These are phyloP conservation scores for Myriosclerotinia duriaeana DNA, from an alignment of 2,329 filamentous ascomycete genomes.

Conservation along the genomic window DNA sequence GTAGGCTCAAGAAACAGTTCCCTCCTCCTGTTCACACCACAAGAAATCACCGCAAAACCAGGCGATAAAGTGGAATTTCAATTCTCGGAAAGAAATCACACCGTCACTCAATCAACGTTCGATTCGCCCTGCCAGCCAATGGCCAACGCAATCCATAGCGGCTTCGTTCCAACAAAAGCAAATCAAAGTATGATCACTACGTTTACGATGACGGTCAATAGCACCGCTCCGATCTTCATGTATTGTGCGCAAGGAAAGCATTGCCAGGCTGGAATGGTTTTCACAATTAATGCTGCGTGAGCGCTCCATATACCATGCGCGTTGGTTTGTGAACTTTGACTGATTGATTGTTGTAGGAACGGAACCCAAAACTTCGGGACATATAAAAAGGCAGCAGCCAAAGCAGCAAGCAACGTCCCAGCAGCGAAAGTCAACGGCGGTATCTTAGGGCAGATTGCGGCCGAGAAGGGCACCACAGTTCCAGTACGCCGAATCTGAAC, in stretches of 20 bases:
- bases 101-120: constrained; percentile 74
- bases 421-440: constrained; percentile 5
- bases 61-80: constrained; percentile 68
- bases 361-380: constrained; percentile 16
- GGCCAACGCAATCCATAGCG: constrained; percentile 47
- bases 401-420: constrained; percentile 5
- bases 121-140: constrained; percentile 68
- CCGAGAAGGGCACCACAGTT: constrained; percentile 11
- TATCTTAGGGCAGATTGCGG: neutral
- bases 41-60: constrained; percentile 59
- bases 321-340: neutral
- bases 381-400: constrained; percentile 10
- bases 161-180: constrained; percentile 67
- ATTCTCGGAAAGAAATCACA: constrained; percentile 70
- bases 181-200: constrained; percentile 50
- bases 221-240: constrained; percentile 71
- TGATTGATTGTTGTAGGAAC: neutral
- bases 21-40: constrained; percentile 60
- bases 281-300: constrained; percentile 45
- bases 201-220: constrained; percentile 66
- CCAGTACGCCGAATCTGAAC: neutral
- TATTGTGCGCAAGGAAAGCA: constrained; percentile 75
- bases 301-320: neutral
- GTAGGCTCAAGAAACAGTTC: constrained; percentile 52
- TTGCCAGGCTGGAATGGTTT: constrained; percentile 55